Evolutionary conservation across 2,329 filamentous ascomycete species (phyloP).

Genomic region (Trichoderma cornu-damae): DNA sequence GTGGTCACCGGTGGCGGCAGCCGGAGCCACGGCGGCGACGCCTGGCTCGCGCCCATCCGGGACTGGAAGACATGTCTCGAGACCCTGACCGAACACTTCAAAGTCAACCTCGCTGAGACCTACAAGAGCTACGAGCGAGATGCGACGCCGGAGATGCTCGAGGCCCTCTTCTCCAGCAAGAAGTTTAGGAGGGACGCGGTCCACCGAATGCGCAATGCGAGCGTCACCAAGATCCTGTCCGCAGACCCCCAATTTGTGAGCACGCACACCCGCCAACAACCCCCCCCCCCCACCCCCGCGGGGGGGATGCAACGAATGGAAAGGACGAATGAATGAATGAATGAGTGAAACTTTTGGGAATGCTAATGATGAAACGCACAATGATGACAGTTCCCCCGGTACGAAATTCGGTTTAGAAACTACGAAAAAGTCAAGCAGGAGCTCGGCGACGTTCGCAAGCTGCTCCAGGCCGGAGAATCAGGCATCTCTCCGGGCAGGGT

Average conservation of each 20-base stretch:
- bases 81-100: constrained; percentile 38
- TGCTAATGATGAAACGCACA: too few relatives aligned
- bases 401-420: constrained; percentile 45
- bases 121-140: constrained; percentile 44
- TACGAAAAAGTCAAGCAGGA: constrained; percentile 43
- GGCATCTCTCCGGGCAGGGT: constrained; percentile 37
- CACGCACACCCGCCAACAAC: constrained; percentile 4
- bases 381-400: constrained; percentile 42
- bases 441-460: constrained; percentile 35
- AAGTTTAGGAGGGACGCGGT: constrained; percentile 40
- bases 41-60: constrained; percentile 37
- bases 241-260: constrained; percentile 41
- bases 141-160: constrained; percentile 39
- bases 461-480: constrained; percentile 39
- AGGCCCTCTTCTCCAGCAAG: constrained; percentile 40
- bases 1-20: constrained; percentile 27
- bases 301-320: too few relatives aligned
- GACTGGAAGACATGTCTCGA: constrained; percentile 44
- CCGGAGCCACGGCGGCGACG: constrained; percentile 28
- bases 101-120: constrained; percentile 39
- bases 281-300: too few relatives aligned
- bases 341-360: too few relatives aligned
- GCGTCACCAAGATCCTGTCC: constrained; percentile 40
- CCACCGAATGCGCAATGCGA: constrained; percentile 43
- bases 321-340: too few relatives aligned